These are phyloP conservation scores for Zygosaccharomyces rouxii DNA, from an alignment of 805 yeast species.

Conservation along the genomic window DNA sequence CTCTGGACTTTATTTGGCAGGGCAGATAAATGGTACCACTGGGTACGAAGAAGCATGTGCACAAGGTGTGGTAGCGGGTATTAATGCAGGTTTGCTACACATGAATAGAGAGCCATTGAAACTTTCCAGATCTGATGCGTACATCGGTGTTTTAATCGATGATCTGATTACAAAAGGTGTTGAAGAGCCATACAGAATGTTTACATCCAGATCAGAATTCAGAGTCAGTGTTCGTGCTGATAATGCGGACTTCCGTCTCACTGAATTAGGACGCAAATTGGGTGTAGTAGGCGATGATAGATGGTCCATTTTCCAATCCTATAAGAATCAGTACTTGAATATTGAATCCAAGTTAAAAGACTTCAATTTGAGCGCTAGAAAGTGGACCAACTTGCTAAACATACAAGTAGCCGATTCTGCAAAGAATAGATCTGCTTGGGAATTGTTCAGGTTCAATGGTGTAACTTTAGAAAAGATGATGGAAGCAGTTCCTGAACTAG, in stretches of 20 bases:
- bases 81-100: slow-evolving; percentile 74
- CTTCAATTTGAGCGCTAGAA: slow-evolving; percentile 47
- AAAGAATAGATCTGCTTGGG: slow-evolving; percentile 60
- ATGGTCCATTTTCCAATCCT: slow-evolving; percentile 45
- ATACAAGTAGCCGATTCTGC: slow-evolving; percentile 52
- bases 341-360: slow-evolving; percentile 45
- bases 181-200: slow-evolving; percentile 96
- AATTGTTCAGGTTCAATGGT: slow-evolving; percentile 57
- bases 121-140: slow-evolving; percentile 76
- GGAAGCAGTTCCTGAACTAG: slow-evolving; percentile 37
- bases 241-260: slow-evolving; percentile 85
- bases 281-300: slow-evolving; percentile 68
- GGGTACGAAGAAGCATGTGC: slow-evolving; percentile 99
- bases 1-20: slow-evolving; percentile 80
- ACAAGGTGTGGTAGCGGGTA: slow-evolving; percentile 93
- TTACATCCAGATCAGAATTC: slow-evolving; percentile 92
- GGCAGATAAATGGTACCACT: slow-evolving; percentile 97
- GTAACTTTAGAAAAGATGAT: slow-evolving; percentile 29
- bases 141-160: slow-evolving; percentile 87
- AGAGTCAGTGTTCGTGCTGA: slow-evolving; percentile 87
- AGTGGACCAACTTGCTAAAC: slow-evolving; percentile 56
- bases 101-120: slow-evolving; percentile 42
- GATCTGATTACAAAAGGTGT: slow-evolving; percentile 95
- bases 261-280: slow-evolving; percentile 55
- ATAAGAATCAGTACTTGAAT: slow-evolving; percentile 41